Evolutionary conservation across 2,329 filamentous ascomycete species (phyloP), one percentile per base, ranked within the genome.

Genomic region (Phialophora macrospora): DNA sequence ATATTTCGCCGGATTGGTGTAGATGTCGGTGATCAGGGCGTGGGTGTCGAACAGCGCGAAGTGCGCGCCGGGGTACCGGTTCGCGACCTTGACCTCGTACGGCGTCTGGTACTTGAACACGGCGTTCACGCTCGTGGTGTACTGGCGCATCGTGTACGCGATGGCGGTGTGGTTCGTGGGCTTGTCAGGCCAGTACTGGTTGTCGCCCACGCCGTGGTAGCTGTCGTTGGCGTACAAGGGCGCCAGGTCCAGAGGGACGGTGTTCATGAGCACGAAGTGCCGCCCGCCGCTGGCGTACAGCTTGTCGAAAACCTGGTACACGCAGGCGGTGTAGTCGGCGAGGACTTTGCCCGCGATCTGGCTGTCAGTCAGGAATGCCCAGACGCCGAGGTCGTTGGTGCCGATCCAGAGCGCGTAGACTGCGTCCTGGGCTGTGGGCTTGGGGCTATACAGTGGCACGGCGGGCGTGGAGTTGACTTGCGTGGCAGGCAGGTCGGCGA

Each of bases 361-460:
- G 26, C 81, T 82, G 73, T 92, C 88, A 4, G 83, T 86, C 34
- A 93, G 75, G 73, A 93, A 89, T 8, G 84, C 88, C 59, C 82
- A 77, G 63, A 80, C 82, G 24, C 90, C 90, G 9, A 94, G 80
- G 73, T 95, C 91, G 74, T 94, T 94, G 26, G 90, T 93, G 2
- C 91, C 91, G 72, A 93, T 92, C 89, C 89, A 93, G 58, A 93
- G 84, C 0, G 87, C 83, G 73, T 92, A 93, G 2, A 91, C 87
- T 0, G 90, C 66, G 24, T 65, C 62, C 17, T 57, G 32, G 17
- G 69, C 55, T 0, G 69, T 59, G 32, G 72, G 62, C 6, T 63
- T 44, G 0, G 69, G 65, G 7, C 60, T 62, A 54, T 67, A 70
- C 52, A 61, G 68, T 24, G 64, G 55, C 11, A 62, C 55, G 22